These are phyloP conservation scores for Psilocybe tampanensis DNA, from an alignment of 768 basidiomycete genomes.

Conservation along the genomic window DNA sequence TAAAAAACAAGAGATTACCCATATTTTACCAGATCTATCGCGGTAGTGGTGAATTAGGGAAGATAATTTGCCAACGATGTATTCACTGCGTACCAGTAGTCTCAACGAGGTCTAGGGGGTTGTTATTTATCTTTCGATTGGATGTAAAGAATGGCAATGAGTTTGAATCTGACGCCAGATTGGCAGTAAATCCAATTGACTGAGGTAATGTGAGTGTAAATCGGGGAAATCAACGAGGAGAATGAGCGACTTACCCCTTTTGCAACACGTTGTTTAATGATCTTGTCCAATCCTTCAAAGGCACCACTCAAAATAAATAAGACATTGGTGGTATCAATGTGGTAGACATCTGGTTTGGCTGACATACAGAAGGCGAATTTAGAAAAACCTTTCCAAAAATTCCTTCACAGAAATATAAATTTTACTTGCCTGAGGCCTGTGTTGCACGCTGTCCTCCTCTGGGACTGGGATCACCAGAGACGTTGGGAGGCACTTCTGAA, in stretches of 20 bases:
- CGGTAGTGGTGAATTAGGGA: background rate
- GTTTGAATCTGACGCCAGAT: conserved; percentile 39
- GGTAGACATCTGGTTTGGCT: conserved; percentile 68
- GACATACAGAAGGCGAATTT: background rate
- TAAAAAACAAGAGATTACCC: conserved; percentile 46
- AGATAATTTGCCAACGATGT: background rate
- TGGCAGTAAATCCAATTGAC: conserved; percentile 85
- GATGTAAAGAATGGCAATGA: conserved; percentile 77
- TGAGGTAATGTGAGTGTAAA: conserved; percentile 33
- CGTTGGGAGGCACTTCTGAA: conserved; percentile 41
- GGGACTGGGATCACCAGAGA: conserved; percentile 44
- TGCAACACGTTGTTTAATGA: conserved; percentile 78
- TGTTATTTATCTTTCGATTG: conserved; percentile 56
- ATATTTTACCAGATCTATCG: conserved; percentile 78
- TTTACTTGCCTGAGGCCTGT: conserved; percentile 35
- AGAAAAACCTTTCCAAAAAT: conserved; percentile 1
- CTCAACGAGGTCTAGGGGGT: conserved; percentile 70
- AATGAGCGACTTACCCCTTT: conserved; percentile 70
- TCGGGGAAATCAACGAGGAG: background rate
- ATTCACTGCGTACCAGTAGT: conserved; percentile 53
- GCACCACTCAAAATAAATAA: conserved; percentile 96
- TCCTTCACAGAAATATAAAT: background rate
- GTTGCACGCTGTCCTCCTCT: conserved; percentile 53
- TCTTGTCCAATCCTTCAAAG: conserved; percentile 86
- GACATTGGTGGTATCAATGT: conserved; percentile 87